Base-by-base conservation (phyloP, 805 yeast species). In the Metschnikowia borealis region DNA sequence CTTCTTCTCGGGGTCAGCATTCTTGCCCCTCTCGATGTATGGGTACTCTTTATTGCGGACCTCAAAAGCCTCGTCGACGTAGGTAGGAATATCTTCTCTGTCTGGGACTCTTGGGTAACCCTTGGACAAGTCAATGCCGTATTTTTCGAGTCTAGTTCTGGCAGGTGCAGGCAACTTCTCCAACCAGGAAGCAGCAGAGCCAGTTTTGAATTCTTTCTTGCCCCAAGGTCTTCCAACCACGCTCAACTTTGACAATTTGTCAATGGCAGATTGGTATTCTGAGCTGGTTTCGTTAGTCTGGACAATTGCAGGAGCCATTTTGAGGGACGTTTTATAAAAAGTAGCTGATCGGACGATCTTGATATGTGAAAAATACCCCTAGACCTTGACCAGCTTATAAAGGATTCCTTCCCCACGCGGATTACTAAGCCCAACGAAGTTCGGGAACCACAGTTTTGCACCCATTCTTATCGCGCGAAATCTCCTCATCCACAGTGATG, bases 1-100 rank as follows among this genome's bases (percentile, higher is more conserved):
- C 53, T 60, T 62, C 56, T 64, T 65, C 36, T 64, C 65, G 2
- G 67, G 67, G 48, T 65, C 69, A 31, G 69, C 69, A 33, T 57
- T 57, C 49, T 54, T 54, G 11, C 63, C 69, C 33, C 69, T 51
- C 38, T 65, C 69, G 15, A 61, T 52, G 47, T 59, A 65, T 2
- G 64, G 62, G 48, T 44, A 53, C 41, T 57, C 66, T 42, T 57
- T 57, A 56, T 59, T 55, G 42, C 69, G 54, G 47, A 65, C 53
- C 29, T 40, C 51, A 29, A 31, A 54, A 6, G 64, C 69, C 51
- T 65, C 67, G 44, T 65, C 68, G 14, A 62, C 54, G 38, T 56
- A 65, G 17, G 54, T 54, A 5, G 69, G 69, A 35, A 64, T 61
- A 14, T 57, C 51, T 20, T 58, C 58, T 21, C 54, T 44, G 2